Base-by-base conservation (phyloP, 2,329 filamentous ascomycete genomes). In the Neospermospora avenae region DNA sequence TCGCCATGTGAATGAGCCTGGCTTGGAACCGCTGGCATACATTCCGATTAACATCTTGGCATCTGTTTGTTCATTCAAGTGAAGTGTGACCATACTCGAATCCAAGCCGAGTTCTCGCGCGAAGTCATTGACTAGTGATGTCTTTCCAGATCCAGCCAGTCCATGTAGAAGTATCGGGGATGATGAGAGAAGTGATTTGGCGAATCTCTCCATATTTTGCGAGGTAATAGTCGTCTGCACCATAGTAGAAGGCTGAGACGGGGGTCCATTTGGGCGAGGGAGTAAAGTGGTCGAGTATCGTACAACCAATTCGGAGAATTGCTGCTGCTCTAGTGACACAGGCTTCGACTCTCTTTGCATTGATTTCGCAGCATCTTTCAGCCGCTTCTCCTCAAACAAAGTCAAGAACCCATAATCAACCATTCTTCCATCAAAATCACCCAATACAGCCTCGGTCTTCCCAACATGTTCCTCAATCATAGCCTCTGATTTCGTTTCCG, bases 41-140 rank as follows among this genome's bases (percentile, higher is more conserved):
- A 98, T 85, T 3, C 95, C 95, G 64, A 99, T 85, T 42, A 99
- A 84, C 78, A 96, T 90, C 75, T 99, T 99, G 0, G 93, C 93
- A 75, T 99, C 95, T 2, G 93, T 98, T 74, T 99, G 96, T 75
- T 98, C 95, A 72, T 99, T 99, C 35, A 99, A 80, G 74, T 99
- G 93, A 31, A 99, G 80, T 3, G 93, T 98, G 55, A 99, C 89
- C 86, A 99, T 92, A 61, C 84, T 85, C 5, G 87, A 83, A 22
- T 90, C 84, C 75, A 91, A 91, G 63, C 89, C 90, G 58, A 98
- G 83, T 67, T 88, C 84, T 68, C 84, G 84, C 24, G 93, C 93
- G 62, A 93, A 83, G 72, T 97, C 88, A 65, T 91, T 89, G 14
- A 96, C 84, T 20, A 96, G 76, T 0, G 90, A 86, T 0, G 95